Evolutionary conservation across 2,329 filamentous ascomycete genomes (phyloP).

Genomic region (Lojkania enalia): DNA sequence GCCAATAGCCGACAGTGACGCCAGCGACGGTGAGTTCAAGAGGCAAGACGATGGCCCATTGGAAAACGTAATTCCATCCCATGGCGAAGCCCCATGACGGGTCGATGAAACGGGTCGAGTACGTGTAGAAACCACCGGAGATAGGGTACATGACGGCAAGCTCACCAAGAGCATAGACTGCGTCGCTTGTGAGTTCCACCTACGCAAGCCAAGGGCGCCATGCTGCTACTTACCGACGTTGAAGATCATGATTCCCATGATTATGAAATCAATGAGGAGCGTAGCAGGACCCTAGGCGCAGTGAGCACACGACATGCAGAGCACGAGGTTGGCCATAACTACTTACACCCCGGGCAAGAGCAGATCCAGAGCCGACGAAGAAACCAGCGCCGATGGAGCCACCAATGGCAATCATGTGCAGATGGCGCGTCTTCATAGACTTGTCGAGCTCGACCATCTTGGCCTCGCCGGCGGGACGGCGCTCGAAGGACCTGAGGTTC

Average conservation of each 20-base stretch:
- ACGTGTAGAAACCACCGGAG: slow-evolving; percentile 57
- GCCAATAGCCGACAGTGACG: slow-evolving; percentile 46
- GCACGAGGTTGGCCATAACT: slow-evolving; percentile 19
- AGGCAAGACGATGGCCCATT: slow-evolving; percentile 44
- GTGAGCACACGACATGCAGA: slow-evolving; percentile 10
- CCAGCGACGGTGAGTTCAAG: slow-evolving; percentile 46
- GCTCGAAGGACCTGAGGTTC: slow-evolving; percentile 40
- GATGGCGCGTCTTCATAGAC: slow-evolving; percentile 60
- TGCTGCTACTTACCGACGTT: slow-evolving; percentile 39
- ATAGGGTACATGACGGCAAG: slow-evolving; percentile 64
- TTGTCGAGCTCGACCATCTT: slow-evolving; percentile 36
- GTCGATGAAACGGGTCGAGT: slow-evolving; percentile 54
- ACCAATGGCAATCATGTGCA: slow-evolving; percentile 66
- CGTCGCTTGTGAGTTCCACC: slow-evolving; percentile 45
- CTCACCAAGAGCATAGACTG: slow-evolving; percentile 55
- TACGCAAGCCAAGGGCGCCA: slow-evolving; percentile 15
- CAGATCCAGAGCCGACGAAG: slow-evolving; percentile 63
- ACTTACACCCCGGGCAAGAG: slow-evolving; percentile 57
- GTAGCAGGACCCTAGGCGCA: slow-evolving; percentile 31
- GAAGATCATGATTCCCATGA: slow-evolving; percentile 46
- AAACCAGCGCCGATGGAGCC: slow-evolving; percentile 66
- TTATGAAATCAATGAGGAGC: slow-evolving; percentile 45
- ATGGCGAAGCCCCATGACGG: slow-evolving; percentile 49
- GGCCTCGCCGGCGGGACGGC: slow-evolving; percentile 29
- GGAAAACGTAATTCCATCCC: slow-evolving; percentile 44